Base-by-base conservation (phyloP, 2,329 filamentous ascomycete species). In the Scopulariopsis brevicaulis region DNA sequence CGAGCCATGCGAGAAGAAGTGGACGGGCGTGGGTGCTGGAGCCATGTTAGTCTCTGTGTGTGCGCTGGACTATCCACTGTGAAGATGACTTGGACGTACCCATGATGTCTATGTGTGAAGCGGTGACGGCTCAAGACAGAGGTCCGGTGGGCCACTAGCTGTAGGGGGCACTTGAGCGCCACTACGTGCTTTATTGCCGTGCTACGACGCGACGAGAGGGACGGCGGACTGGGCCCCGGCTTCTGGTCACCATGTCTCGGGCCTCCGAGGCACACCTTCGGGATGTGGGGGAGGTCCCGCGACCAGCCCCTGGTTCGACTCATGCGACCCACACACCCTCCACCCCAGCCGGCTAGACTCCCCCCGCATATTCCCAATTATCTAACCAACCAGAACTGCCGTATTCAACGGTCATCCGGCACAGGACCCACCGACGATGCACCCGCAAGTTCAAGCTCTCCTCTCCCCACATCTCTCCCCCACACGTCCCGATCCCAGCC, bases 1-100 rank as follows among this genome's bases (percentile, higher is more conserved):
- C 15, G 83, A 85, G 65, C 85, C 84, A 77, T 87, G 84, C 2
- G 83, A 85, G 69, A 87, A 87, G 70, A 86, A 82, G 65, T 85
- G 80, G 0, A 86, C 81, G 1, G 83, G 83, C 6, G 82, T 77
- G 18, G 46, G 46, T 24, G 46, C 46, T 50, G 46, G 20, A 11
- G 46, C 6, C 46, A 50, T 50, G 46, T 50, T 24, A 50, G 46
- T 22, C 8, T 4, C 28, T 32, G 4, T 14, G 37, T 5, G 12
- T 7, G 46, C 22, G 46, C 10, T 50, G 20, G 5, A 24, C n/a
- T n/a, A n/a, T n/a, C n/a, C n/a, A n/a, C n/a, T n/a, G n/a, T n/a
- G n/a, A n/a, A n/a, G 14, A 32, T 5, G 12, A 50, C 37, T 18
- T 32, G 32, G 6, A 43, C 54, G 22, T 35, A 51, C 54, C 48